Evolutionary conservation across 202 grass and related monocot species (phyloP).

Genomic region (Setaria italica): DNA sequence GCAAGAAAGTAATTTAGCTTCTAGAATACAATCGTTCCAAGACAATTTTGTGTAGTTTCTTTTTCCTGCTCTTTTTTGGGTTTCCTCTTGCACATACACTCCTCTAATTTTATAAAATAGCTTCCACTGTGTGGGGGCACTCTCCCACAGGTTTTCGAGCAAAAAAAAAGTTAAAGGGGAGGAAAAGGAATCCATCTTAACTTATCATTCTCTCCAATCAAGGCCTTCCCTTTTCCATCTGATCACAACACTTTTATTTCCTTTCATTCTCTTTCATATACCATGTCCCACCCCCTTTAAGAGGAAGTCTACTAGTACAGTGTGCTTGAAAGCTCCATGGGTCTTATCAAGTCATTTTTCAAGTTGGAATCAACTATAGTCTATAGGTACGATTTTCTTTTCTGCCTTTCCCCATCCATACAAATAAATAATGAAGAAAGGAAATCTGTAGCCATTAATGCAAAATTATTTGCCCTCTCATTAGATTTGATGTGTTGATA

Average conservation of each 20-base stretch:
- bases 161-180: not conserved
- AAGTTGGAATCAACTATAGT: constrained; percentile 37
- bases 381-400: constrained; percentile 33
- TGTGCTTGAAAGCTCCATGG: constrained; percentile 53
- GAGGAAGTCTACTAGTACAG: constrained; percentile 62
- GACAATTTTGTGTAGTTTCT: not conserved
- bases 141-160: not conserved
- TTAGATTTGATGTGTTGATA: constrained; percentile 32
- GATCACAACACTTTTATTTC: constrained; percentile 35
- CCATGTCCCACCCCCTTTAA: constrained; percentile 55
- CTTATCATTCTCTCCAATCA: constrained; percentile 26
- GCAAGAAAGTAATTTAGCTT: not conserved
- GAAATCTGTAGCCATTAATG: constrained; percentile 21
- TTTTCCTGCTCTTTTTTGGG: not conserved
- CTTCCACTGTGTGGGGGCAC: not conserved
- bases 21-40: not conserved
- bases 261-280: constrained; percentile 46
- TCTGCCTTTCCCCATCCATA: constrained; percentile 33
- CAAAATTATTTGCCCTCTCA: not conserved
- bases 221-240: constrained; percentile 25
- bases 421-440: constrained; percentile 25
- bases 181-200: constrained; percentile 14
- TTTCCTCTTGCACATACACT: not conserved
- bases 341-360: constrained; percentile 55
- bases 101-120: not conserved